Evolutionary conservation across 176 grass and related monocot genomes (phyloP).

Genomic region (Oryza officinalis): DNA sequence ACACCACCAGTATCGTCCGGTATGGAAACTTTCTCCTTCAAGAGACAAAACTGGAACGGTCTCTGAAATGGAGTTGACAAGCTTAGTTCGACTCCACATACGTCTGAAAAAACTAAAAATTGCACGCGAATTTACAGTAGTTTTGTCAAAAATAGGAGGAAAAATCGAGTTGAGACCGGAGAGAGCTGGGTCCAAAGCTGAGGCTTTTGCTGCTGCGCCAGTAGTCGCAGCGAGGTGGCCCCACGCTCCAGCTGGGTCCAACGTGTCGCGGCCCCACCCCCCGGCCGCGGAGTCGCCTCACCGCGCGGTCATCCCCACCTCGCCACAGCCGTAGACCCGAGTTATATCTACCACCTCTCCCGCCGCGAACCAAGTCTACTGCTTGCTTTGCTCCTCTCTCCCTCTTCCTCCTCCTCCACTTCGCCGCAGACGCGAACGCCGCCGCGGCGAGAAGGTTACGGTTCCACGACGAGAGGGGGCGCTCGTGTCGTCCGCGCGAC

Average conservation of each 20-base stretch:
- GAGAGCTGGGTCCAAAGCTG: slow-evolving; percentile 6
- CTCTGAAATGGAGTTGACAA: too few species aligned
- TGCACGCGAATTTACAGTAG: neutral
- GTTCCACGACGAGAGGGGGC: neutral
- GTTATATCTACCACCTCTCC: slow-evolving; percentile 36
- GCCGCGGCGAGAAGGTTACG: neutral
- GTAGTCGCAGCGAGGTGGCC: slow-evolving; percentile 16
- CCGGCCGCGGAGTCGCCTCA: neutral
- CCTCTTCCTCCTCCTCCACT: neutral
- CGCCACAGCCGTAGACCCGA: neutral
- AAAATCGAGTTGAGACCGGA: neutral
- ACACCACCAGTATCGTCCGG: too few species aligned
- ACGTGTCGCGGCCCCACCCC: neutral
- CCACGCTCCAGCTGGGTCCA: slow-evolving; percentile 41
- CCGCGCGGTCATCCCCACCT: slow-evolving; percentile 12
- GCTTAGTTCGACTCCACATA: neutral
- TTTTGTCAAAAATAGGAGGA: neutral
- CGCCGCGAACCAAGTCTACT: neutral
- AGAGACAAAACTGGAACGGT: too few species aligned
- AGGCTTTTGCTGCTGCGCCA: neutral
- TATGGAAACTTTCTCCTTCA: neutral
- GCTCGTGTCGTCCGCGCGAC: neutral
- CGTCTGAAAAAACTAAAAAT: neutral
- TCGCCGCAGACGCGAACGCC: neutral
- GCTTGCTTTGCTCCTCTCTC: neutral